Evolutionary conservation across 192 early-diverging fungal genomes (phyloP).

Genomic region (Umbelopsis sp.): DNA sequence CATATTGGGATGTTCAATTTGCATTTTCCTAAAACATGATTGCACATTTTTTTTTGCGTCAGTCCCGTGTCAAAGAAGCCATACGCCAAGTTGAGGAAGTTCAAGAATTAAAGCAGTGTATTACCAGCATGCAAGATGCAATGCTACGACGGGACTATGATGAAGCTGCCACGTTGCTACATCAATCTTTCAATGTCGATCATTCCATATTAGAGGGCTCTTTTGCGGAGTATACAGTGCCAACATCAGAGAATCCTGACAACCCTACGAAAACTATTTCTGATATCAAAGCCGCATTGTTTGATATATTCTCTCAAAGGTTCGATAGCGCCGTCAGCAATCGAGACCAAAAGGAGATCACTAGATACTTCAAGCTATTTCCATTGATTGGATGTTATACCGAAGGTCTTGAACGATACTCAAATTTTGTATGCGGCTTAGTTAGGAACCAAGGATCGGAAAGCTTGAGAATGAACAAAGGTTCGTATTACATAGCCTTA

Average conservation of each 20-base stretch:
- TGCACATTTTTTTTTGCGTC: too few relatives aligned
- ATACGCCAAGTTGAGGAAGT: slow-evolving; percentile 75
- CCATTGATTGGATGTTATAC: slow-evolving; percentile 81
- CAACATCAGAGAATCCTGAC: slow-evolving; percentile 57
- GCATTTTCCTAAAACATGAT: too few relatives aligned
- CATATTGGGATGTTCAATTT: too few relatives aligned
- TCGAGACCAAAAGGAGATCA: slow-evolving; percentile 74
- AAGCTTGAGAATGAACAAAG: slow-evolving; percentile 48
- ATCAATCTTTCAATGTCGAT: slow-evolving; percentile 64
- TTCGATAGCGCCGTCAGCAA: slow-evolving; percentile 80
- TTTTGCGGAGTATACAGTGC: slow-evolving; percentile 63
- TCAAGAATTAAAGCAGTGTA: slow-evolving; percentile 72
- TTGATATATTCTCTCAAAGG: slow-evolving; percentile 70
- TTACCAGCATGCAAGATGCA: slow-evolving; percentile 64
- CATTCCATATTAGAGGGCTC: slow-evolving; percentile 58
- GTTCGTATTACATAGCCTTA: slow-evolving; percentile 25
- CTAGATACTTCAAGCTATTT: slow-evolving; percentile 89
- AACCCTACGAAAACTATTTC: slow-evolving; percentile 57
- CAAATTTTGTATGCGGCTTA: slow-evolving; percentile 80
- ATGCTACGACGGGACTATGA: slow-evolving; percentile 67
- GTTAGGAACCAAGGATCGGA: slow-evolving; percentile 78
- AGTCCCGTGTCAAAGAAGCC: slow-evolving; percentile 71
- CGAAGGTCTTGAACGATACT: slow-evolving; percentile 89
- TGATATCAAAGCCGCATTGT: slow-evolving; percentile 63
- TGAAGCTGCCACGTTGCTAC: slow-evolving; percentile 64